Evolutionary conservation across 768 basidiomycete genomes (phyloP), one percentile per base, ranked within the genome.

Genomic region (Leccinum boreale): DNA sequence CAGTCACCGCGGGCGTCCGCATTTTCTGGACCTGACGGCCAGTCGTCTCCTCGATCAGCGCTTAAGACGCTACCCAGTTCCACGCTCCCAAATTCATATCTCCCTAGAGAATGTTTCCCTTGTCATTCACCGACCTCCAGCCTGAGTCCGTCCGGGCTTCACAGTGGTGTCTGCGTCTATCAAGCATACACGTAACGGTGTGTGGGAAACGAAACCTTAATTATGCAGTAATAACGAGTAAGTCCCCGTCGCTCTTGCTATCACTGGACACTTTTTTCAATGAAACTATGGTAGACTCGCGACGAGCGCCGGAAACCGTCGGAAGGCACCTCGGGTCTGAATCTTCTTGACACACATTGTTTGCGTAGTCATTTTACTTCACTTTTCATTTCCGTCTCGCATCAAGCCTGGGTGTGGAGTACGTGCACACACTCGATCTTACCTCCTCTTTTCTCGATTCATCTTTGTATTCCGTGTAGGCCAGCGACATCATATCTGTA

Each of bases 371-470:
- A 6, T 52, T 49, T 52, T 52, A 36, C 44, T 23, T 50, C 39
- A n/a, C 57, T 29, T 53, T 64, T 57, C 61, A 51, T 58, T 51
- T 64, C 57, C 35, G 44, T 55, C 61, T 49, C 33, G 62, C 56
- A 64, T 60, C 62, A 52, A 61, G 14, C 60, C 50, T 47, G 65
- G 69, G 66, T 70, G 68, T 70, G 64, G 70, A 60, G 69, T 70
- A 70, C 51, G 57, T 70, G 70, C 72, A 71, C 58, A 70, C 65
- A 64, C 52, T 57, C 59, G 12, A 50, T 42, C 57, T 35, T 19
- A 44, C 19, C 42, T 45, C 49, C 57, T 51, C 55, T 21, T 46
- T 15, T 55, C 55, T 51, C 45, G 49, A 46, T 50, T 46, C 51
- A 36, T 55, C 52, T 54, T 29, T 56, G 9, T 31, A 29, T 48